Conservation (phyloP, 2,329 filamentous ascomycete species). For the Colletotrichum sp. region DNA sequence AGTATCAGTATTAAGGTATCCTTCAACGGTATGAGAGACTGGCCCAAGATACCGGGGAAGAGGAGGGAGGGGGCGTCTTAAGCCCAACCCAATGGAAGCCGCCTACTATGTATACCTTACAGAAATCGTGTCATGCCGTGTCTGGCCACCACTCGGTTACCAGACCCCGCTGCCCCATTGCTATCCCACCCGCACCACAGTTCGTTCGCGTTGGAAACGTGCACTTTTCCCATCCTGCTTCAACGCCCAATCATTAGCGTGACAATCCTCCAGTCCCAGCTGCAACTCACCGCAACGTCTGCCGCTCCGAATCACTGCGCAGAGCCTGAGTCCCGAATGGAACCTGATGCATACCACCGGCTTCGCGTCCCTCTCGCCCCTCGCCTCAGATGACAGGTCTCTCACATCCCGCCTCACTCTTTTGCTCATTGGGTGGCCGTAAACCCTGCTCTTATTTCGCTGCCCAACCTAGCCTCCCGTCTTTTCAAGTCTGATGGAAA, state of each 20-base stretch:
- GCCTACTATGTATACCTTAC: neutral
- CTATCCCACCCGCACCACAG: neutral
- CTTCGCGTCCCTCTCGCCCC: neutral
- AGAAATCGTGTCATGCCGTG: neutral
- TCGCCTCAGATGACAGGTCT: neutral
- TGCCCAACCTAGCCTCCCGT: neutral
- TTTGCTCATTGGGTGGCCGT: neutral
- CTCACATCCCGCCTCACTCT: neutral
- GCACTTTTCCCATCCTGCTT: neutral
- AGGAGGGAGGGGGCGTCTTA: neutral
- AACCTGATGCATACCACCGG: neutral
- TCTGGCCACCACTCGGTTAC: neutral
- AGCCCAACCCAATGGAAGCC: neutral
- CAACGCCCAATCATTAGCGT: neutral
- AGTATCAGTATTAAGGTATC: neutral
- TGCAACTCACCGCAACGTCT: slow-evolving; percentile 7
- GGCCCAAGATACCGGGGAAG: too few species aligned
- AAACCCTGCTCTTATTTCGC: neutral
- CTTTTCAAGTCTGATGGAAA: neutral
- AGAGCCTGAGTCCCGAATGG: neutral
- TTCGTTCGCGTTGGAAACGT: neutral
- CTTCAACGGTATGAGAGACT: neutral
- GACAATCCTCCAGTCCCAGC: neutral
- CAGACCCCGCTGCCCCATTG: neutral
- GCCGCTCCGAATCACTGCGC: neutral